Conservation (phyloP, 2,329 filamentous ascomycete species). For the Diplodia mutila region DNA sequence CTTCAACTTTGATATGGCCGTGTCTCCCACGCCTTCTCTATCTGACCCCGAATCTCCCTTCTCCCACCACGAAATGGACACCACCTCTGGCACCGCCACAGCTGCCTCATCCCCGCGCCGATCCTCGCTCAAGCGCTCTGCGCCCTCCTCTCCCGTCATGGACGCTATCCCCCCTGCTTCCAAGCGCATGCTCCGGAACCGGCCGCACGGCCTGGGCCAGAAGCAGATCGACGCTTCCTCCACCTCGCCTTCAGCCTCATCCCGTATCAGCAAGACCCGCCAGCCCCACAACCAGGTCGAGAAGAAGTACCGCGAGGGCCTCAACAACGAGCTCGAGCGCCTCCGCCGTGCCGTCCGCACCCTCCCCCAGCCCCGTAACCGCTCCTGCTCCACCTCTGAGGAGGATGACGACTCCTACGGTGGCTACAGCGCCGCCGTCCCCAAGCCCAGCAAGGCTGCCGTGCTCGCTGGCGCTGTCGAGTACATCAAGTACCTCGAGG, state of each 20-base stretch:
- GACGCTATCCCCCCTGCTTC: constrained; percentile 30
- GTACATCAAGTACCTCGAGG: constrained; percentile 28
- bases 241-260: constrained; percentile 11
- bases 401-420: constrained; percentile 19
- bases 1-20: constrained; percentile 28
- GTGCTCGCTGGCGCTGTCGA: constrained; percentile 29
- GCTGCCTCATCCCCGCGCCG: constrained; percentile 21
- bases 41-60: constrained; percentile 38
- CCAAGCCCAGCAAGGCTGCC: constrained; percentile 32
- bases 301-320: constrained; percentile 39
- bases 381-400: constrained; percentile 29
- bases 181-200: constrained; percentile 19
- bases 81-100: constrained; percentile 14
- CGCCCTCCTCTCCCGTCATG: constrained; percentile 32
- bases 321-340: constrained; percentile 40
- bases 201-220: constrained; percentile 16
- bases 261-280: constrained; percentile 28
- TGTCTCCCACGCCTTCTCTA: constrained; percentile 40
- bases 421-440: constrained; percentile 21
- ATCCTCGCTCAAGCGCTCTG: constrained; percentile 37
- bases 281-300: constrained; percentile 44
- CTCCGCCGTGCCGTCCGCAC: constrained; percentile 36
- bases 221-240: constrained; percentile 16
- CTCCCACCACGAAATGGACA: constrained; percentile 32
- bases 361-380: constrained; percentile 37